Evolutionary conservation across 176 grass and related monocot species (phyloP).

Genomic region (Microstegium vimineum): DNA sequence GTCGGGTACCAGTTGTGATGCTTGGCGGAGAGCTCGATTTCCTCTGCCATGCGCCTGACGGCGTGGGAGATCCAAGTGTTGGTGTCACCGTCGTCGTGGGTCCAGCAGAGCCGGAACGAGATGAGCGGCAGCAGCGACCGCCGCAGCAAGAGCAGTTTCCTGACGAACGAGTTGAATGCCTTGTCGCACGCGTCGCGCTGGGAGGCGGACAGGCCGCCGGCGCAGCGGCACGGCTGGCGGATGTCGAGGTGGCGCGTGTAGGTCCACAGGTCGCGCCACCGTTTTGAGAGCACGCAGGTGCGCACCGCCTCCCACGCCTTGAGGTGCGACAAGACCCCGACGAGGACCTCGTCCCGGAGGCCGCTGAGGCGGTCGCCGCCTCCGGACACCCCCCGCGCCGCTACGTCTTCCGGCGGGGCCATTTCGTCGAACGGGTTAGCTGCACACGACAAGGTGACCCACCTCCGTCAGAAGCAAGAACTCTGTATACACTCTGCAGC

Average conservation of each 20-base stretch:
- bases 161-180: slow-evolving; percentile 1
- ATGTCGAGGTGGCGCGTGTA: slow-evolving; percentile 20
- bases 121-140: background rate
- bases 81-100: slow-evolving; percentile 1
- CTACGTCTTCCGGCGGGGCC: background rate
- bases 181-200: accelerated
- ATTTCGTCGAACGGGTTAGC: slow-evolving; percentile 16
- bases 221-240: background rate
- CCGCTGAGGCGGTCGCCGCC: slow-evolving; percentile 8
- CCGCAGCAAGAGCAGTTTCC: slow-evolving; percentile 7
- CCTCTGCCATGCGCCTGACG: background rate
- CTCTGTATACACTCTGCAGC: background rate
- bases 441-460: background rate
- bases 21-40: slow-evolving; percentile 8
- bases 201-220: background rate
- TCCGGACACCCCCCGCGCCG: background rate
- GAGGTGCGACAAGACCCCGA: background rate
- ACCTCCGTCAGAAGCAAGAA: background rate
- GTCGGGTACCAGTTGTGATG: background rate
- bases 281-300: background rate
- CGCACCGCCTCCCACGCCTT: slow-evolving; percentile 35
- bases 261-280: slow-evolving; percentile 15
- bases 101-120: slow-evolving; percentile 26
- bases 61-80: slow-evolving; percentile 12
- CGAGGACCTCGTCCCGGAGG: background rate